Evolutionary conservation across 441 rosid species (phyloP), one percentile per base, ranked within the genome.

Genomic region (Pelargonium cotyledonis): DNA sequence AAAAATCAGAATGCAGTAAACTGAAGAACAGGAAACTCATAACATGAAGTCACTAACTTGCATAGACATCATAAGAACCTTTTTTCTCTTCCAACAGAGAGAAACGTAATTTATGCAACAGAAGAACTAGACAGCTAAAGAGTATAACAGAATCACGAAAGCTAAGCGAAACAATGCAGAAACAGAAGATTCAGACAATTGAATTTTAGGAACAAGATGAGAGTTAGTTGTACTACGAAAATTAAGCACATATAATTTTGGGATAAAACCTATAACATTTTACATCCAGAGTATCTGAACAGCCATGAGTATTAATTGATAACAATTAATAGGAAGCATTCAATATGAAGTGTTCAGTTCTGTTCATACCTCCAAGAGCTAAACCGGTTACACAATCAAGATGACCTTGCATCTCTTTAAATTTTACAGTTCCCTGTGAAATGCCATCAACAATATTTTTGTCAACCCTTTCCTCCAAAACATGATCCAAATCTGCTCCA

Each of bases 351-450:
- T 11, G 16, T 14, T 49, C 6, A 11, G 15, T 49, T 49, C n/a
- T 15, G 18, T 16, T 16, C 75, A 73, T 77, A 93, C 98, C 96
- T 86, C 94, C 98, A 62, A 91, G 3, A 1, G 93, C 87, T 69
- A 94, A 86, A 64, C 86, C 91, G 0, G 96, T 91, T 68, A 91
- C 81, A 76, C 85, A 82, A 83, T 82, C 92, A 69, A 82, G 89
- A 78, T 91, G 98, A 63, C 96, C 90, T 66, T 53, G 80, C 76
- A 89, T 49, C 68, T 83, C 88, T 78, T 80, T 87, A 65, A 76
- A 80, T 76, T 84, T 83, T 51, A 89, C 69, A 58, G 79, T 80
- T 70, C 85, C 87, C 69, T 79, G 71, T 14, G 78, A 69, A 66
- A 89, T 69, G 43, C 83, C 87, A 66, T 81, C 79, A 53, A 72